Evolutionary conservation across 1,284 basidiomycete genomes (phyloP).

Genomic region (Xerocomus amazonicus): DNA sequence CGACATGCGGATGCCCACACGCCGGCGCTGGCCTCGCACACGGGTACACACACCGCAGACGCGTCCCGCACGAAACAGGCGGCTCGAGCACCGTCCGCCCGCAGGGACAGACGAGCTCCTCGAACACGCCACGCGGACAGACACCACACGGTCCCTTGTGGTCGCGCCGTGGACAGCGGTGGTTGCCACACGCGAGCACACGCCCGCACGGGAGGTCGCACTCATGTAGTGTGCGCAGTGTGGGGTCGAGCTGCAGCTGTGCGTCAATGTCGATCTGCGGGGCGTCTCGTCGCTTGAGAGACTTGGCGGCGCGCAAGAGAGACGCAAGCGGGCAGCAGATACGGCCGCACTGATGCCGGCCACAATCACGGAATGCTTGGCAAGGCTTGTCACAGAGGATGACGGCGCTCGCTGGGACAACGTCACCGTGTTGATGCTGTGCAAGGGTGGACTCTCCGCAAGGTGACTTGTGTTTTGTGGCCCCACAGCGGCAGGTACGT

Average conservation of each 20-base stretch:
- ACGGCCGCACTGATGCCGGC: slow-evolving; percentile 78
- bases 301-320: slow-evolving; percentile 56
- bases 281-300: slow-evolving; percentile 40
- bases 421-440: slow-evolving; percentile 7
- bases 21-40: slow-evolving; percentile 67
- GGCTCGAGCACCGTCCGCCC: slow-evolving; percentile 68
- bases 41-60: slow-evolving; percentile 72
- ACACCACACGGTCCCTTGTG: slow-evolving; percentile 78
- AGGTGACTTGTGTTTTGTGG: slow-evolving; percentile 49
- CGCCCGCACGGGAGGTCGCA: slow-evolving; percentile 80
- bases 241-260: slow-evolving; percentile 39
- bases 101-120: slow-evolving; percentile 84
- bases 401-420: slow-evolving; percentile 39
- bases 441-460: slow-evolving; percentile 39
- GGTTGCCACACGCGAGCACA: slow-evolving; percentile 68
- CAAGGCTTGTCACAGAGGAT: slow-evolving; percentile 80
- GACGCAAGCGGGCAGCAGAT: slow-evolving; percentile 80
- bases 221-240: slow-evolving; percentile 66
- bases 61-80: slow-evolving; percentile 75
- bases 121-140: slow-evolving; percentile 84
- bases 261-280: slow-evolving; percentile 20
- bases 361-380: slow-evolving; percentile 70
- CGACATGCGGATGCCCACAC: slow-evolving; percentile 78
- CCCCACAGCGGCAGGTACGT: slow-evolving; percentile 78
- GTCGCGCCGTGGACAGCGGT: slow-evolving; percentile 73